These are phyloP conservation scores for Aureobasidium leucospermi DNA, from an alignment of 2,329 filamentous ascomycete species.

Conservation along the genomic window DNA sequence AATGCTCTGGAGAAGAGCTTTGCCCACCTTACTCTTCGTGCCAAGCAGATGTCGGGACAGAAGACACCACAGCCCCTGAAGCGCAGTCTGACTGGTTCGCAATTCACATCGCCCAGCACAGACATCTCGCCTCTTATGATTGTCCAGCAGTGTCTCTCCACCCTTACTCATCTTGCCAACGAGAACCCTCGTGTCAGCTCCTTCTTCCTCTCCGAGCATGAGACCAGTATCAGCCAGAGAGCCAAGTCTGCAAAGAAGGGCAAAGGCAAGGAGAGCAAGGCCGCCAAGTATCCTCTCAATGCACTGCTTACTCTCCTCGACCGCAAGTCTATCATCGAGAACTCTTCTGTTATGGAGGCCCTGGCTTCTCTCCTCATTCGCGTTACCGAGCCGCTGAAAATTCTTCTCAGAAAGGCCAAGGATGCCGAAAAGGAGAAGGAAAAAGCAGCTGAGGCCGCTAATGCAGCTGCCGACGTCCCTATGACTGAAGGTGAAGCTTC, in stretches of 20 bases:
- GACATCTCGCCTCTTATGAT: conserved; percentile 92
- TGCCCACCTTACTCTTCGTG: conserved; percentile 81
- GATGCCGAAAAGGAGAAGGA: conserved; percentile 49
- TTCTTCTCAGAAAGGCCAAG: conserved; percentile 74
- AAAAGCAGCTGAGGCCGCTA: conserved; percentile 20
- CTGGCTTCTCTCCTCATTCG: conserved; percentile 79
- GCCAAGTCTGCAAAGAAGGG: conserved; percentile 71
- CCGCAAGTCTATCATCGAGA: conserved; percentile 93
- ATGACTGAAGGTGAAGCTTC: conserved; percentile 22
- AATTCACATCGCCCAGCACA: conserved; percentile 46
- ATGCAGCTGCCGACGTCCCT: conserved; percentile 15
- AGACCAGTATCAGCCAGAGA: conserved; percentile 54
- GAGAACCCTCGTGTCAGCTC: conserved; percentile 82
- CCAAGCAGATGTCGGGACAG: conserved; percentile 62
- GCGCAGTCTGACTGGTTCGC: conserved; percentile 59
- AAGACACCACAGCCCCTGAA: conserved; percentile 80
- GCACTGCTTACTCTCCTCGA: conserved; percentile 81
- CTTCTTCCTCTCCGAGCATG: conserved; percentile 92
- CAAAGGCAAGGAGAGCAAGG: conserved; percentile 77
- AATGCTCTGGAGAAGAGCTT: conserved; percentile 94
- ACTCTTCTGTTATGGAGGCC: conserved; percentile 91
- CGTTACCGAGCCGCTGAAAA: conserved; percentile 78
- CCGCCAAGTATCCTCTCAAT: conserved; percentile 85
- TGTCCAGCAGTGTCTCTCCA: conserved; percentile 86
- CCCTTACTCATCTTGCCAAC: conserved; percentile 74